These are phyloP conservation scores for Dimocarpus longan DNA, from an alignment of 345 rosid species.

Conservation along the genomic window DNA sequence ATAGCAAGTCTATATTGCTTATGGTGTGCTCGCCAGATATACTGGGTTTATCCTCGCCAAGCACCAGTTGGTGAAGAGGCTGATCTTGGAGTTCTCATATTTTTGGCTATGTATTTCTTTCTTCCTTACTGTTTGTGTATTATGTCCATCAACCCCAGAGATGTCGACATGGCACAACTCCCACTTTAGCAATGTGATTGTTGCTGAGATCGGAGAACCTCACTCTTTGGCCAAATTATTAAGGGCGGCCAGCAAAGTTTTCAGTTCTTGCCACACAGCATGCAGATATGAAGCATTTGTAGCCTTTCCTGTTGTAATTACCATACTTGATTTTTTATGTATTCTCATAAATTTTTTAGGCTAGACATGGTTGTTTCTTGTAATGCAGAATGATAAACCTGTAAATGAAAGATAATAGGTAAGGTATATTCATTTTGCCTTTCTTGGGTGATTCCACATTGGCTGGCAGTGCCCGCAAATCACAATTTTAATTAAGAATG, in stretches of 20 bases:
- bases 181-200: slow-evolving; percentile 29
- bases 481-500: not conserved
- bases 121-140: slow-evolving; percentile 57
- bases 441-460: not conserved
- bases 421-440: not conserved
- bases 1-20: slow-evolving; percentile 49
- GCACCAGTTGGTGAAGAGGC: slow-evolving; percentile 82
- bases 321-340: not conserved
- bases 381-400: not conserved
- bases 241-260: not conserved
- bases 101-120: slow-evolving; percentile 50
- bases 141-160: slow-evolving; percentile 46
- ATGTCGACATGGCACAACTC: slow-evolving; percentile 28
- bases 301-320: not conserved
- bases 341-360: not conserved
- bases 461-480: not conserved
- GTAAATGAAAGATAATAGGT: not conserved
- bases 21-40: slow-evolving; percentile 72
- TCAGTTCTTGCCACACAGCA: not conserved
- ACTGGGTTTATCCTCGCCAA: slow-evolving; percentile 54
- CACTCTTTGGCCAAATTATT: not conserved
- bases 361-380: not conserved
- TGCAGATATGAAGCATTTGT: not conserved
- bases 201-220: not conserved
- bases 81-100: slow-evolving; percentile 65